These are phyloP conservation scores for Mycena pura DNA, from an alignment of 768 basidiomycete species.

Conservation along the genomic window DNA sequence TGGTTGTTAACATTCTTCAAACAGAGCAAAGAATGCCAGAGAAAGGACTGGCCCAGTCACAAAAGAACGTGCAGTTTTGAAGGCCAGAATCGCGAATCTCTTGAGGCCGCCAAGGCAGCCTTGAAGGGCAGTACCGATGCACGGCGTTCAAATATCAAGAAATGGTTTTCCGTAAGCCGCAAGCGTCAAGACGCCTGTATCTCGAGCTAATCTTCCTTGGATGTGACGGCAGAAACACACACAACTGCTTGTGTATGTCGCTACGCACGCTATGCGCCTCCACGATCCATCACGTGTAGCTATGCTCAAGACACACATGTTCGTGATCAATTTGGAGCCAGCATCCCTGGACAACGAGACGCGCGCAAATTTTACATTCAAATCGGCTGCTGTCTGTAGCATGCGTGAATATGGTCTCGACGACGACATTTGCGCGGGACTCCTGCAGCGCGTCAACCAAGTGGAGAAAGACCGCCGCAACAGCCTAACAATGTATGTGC, in stretches of 20 bases:
- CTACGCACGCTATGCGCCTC: slow-evolving; percentile 13
- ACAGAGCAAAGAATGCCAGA: slow-evolving; percentile 22
- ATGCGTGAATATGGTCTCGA: slow-evolving; percentile 6
- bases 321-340: slow-evolving; percentile 1
- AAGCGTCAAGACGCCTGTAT: neutral
- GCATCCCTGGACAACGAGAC: neutral
- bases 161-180: slow-evolving; percentile 18
- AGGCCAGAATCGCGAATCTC: slow-evolving; percentile 12
- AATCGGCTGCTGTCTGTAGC: neutral
- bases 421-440: neutral
- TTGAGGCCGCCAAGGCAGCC: slow-evolving; percentile 10
- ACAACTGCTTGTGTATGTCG: slow-evolving; percentile 13
- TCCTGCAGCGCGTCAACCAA: neutral
- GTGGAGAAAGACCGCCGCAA: slow-evolving; percentile 1
- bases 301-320: slow-evolving; percentile 11
- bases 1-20: neutral
- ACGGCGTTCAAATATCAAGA: slow-evolving; percentile 15
- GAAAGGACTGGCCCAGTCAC: slow-evolving; percentile 16
- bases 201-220: neutral
- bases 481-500: slow-evolving; percentile 14
- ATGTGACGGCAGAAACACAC: slow-evolving; percentile 27
- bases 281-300: neutral
- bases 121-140: slow-evolving; percentile 1
- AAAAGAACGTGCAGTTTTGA: slow-evolving; percentile 12
- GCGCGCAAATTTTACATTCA: slow-evolving; percentile 1